Evolutionary conservation across 257 asterid genomes (phyloP), one percentile per base, ranked within the genome.

Genomic region (Solanum chiquidenum): DNA sequence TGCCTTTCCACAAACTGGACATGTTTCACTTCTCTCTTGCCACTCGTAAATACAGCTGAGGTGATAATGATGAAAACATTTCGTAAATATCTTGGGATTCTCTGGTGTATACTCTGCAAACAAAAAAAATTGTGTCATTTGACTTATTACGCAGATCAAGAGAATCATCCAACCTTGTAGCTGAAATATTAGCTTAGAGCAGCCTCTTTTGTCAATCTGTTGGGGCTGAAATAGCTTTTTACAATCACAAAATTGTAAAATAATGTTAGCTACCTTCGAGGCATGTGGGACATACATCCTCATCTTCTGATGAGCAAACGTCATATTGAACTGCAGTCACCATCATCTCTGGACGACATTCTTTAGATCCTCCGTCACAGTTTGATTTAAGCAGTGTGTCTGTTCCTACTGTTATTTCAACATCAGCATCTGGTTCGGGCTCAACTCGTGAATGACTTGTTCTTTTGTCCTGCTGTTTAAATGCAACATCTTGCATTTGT

Each of bases 41-140:
- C 98, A 95, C 87, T 95, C 98, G 4, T 91, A 95, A 86, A 95
- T 94, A 83, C 97, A 94, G 40, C 95, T 35, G 44, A 95, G 96
- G 85, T 95, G 97, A 92, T 79, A 95, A 88, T 94, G 95, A 90
- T 94, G 97, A 74, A 86, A 86, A 73, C 96, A 94, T 40, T 93
- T 85, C n/a, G 93, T 60, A 6, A 14, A 11, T 85, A 92, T 94
- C 91, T 89, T 92, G 12, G 98, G 96, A 85, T 95, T 93, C 86
- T 93, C 95, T n/a, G 44, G 64, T 5, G 90, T 89, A 88, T 92
- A 94, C 76, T 94, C 96, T 94, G 95, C 35, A 31, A 66, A 23
- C 58, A 33, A 64, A 13, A 14, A 40, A 76, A 27, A 68, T 62
- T 5, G 31, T 21, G 35, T 25, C 27, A 33, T 31, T 82, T 20